Evolutionary conservation across 2,329 filamentous ascomycete genomes (phyloP), one percentile per base, ranked within the genome.

Genomic region (Aspergillus aculeatinus): DNA sequence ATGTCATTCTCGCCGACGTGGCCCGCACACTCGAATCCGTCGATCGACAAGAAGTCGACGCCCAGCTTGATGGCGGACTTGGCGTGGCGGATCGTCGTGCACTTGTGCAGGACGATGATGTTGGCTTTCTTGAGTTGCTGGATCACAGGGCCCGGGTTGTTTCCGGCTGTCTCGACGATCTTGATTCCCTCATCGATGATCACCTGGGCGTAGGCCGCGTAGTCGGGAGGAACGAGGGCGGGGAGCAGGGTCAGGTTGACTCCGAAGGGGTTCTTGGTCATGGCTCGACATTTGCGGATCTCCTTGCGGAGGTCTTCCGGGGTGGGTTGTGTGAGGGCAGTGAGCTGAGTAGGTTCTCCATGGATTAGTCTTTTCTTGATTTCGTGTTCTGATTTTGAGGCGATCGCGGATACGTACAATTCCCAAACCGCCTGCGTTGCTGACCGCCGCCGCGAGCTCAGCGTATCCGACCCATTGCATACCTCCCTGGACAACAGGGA

Each of bases 241-340:
- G 95, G 95, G 50, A 98, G 88, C 63, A 98, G 88, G 9, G 95
- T 99, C 68, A 98, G 86, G 80, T 99, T 99, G 70, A 98, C 94
- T 71, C 85, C 95, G 77, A 99, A 98, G 48, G 80, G 80, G 63
- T 79, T 79, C 51, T 78, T 77, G 63, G 81, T 82, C 72, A 98
- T 87, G 65, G 83, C 86, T 68, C 88, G 89, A 83, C 91, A 96
- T 79, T 86, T 88, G 65, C 86, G 89, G 79, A 99, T 99, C 81
- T 99, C 95, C 73, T 91, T 90, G 76, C 94, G 92, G 59, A 99
- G 88, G 74, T 91, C 92, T 76, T 92, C 91, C 51, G 95, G 94
- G 16, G 90, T 89, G 35, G 95, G 91, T 85, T 96, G 96, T 57
- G 96, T 98, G 72, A 98, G 79, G 12, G 82, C 82, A 25, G 81